Conservation (phyloP, 1,284 basidiomycete species). For the Exobasidium rhododendri region DNA sequence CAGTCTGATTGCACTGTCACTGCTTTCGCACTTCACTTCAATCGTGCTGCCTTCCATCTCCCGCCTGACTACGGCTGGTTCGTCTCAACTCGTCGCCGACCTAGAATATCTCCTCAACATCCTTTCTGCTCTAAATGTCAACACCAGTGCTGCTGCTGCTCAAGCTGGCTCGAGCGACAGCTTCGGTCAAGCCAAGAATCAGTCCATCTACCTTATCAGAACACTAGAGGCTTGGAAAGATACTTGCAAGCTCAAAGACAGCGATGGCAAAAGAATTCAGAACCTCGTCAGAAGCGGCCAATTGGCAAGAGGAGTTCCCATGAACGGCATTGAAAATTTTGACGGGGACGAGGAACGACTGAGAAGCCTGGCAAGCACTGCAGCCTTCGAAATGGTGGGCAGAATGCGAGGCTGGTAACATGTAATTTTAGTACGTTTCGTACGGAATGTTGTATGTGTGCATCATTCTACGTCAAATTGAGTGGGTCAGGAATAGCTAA, state of each 20-base stretch:
- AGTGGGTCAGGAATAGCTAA: too few relatives aligned
- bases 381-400: background rate
- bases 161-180: background rate
- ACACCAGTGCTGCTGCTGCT: slow-evolving; percentile 1
- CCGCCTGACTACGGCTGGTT: slow-evolving; percentile 64
- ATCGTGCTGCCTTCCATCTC: slow-evolving; percentile 59
- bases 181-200: background rate
- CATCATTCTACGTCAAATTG: too few relatives aligned
- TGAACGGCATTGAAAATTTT: slow-evolving; percentile 18
- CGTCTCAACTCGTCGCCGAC: slow-evolving; percentile 80
- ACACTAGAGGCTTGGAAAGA: slow-evolving; percentile 4
- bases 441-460: too few relatives aligned
- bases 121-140: slow-evolving; percentile 72
- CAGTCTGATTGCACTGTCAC: slow-evolving; percentile 72
- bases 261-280: background rate
- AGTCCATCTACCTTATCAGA: background rate
- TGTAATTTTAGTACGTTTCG: too few relatives aligned
- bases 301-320: background rate
- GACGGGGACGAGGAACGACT: background rate
- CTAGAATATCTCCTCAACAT: slow-evolving; percentile 85
- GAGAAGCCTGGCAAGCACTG: slow-evolving; percentile 10
- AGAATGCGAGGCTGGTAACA: slow-evolving; percentile 4
- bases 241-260: slow-evolving; percentile 6
- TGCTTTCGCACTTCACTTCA: slow-evolving; percentile 68
- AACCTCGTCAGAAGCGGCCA: slow-evolving; percentile 1